Base-by-base conservation (phyloP, 2,329 filamentous ascomycete genomes). In the Aureobasidium sp. region DNA sequence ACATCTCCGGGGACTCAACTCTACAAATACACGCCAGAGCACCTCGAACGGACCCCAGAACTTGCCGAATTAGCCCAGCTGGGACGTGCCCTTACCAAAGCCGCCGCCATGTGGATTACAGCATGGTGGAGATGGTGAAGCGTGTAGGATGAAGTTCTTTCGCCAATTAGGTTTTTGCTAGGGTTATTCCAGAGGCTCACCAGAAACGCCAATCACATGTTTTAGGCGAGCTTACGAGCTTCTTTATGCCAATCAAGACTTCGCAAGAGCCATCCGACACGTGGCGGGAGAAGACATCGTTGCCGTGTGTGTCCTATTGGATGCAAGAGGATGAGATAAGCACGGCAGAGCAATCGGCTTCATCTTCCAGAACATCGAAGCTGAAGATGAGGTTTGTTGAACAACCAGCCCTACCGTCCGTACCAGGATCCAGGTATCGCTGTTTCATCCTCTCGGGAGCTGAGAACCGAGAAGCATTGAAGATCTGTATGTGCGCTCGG, bases 151-250 rank as follows among this genome's bases (percentile, higher is more conserved):
- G 36, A 11, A 55, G 52, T 39, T 45, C 29, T 8, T 55, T 55
- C 52, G 52, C 39, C 52, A 55, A 55, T 10, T 55, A 44, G 29
- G 16, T 34, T 55, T 44, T 16, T 36, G 29, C 54, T 47, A 47
- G 21, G 25, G 42, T 42, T 21, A 15, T 58, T 47, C 41, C 42
- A 58, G 54, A 58, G 42, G n/a, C 30, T 45, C 21, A 58, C n/a
- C 30, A 29, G 21, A 21, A 30, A 58, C 54, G 54, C 54, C 42
- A 37, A 58, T 47, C 41, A 58, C 3, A 21, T 45, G 3, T 21
- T 45, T 25, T 58, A 58, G 54, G 54, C 54, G 54, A 58, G n/a
- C 37, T 58, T 58, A 47, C 54, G 42, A 58, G 27, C 41, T 36
- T 16, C 54, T 30, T n/a, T 21, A 21, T 58, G 54, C 54, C 54